Evolutionary conservation across 2,329 filamentous ascomycete species (phyloP).

Genomic region (Calcarisporium arbuscula): DNA sequence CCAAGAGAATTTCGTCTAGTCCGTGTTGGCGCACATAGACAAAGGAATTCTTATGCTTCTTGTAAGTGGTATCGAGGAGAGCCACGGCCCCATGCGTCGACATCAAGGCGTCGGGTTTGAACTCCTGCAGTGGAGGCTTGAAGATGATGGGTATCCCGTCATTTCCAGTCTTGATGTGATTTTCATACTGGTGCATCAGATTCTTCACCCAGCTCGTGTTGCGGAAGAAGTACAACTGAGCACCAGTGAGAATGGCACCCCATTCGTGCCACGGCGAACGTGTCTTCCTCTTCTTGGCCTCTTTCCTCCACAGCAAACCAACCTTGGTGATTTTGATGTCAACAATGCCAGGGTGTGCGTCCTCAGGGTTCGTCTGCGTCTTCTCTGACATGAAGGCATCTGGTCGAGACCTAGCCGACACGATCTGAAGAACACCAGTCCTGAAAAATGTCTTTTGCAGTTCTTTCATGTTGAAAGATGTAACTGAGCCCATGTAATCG

Average conservation of each 20-base stretch:
- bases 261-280: slow-evolving; percentile 98
- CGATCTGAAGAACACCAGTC: slow-evolving; percentile 87
- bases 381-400: slow-evolving; percentile 92
- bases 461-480: slow-evolving; percentile 70
- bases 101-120: slow-evolving; percentile 90
- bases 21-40: slow-evolving; percentile 82
- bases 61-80: slow-evolving; percentile 78
- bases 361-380: slow-evolving; percentile 75
- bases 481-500: slow-evolving; percentile 72
- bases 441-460: slow-evolving; percentile 86
- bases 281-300: slow-evolving; percentile 86
- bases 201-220: slow-evolving; percentile 90
- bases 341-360: slow-evolving; percentile 85
- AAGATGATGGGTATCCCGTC: slow-evolving; percentile 76
- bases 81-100: slow-evolving; percentile 91
- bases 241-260: slow-evolving; percentile 94
- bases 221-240: slow-evolving; percentile 92
- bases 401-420: slow-evolving; percentile 86
- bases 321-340: slow-evolving; percentile 98
- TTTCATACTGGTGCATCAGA: slow-evolving; percentile 81
- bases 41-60: slow-evolving; percentile 93
- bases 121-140: slow-evolving; percentile 80
- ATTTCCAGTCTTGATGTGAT: slow-evolving; percentile 70
- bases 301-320: slow-evolving; percentile 89
- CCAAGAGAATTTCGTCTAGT: slow-evolving; percentile 83